Evolutionary conservation across 768 basidiomycete genomes (phyloP), one percentile per base, ranked within the genome.

Genomic region (Pulveroboletus sp.): DNA sequence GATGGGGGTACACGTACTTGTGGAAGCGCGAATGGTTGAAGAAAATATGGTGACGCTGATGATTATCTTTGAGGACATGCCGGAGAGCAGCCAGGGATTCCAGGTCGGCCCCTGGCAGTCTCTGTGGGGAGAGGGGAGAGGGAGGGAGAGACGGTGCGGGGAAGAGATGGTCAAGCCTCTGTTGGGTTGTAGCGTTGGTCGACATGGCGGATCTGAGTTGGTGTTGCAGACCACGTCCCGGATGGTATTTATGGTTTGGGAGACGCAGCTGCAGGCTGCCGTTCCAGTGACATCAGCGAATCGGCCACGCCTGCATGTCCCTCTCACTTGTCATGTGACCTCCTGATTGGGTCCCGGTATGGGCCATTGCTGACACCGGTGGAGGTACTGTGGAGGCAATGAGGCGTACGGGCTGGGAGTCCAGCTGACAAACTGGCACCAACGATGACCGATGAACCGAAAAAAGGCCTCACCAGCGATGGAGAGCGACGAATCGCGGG

Each of bases 21-120:
- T 82, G 81, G 49, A 77, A 76, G 0, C 68, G 54, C 28, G 39
- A 50, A 17, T 76, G 58, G 45, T 80, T 75, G 59, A 75, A 73
- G 61, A 76, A 83, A 10, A 75, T 69, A 46, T 83, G 79, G 59
- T 70, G 68, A 41, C 65, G 71, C 28, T 64, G 61, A 42, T 80
- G 74, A 47, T 79, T 78, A 5, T 80, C 77, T 50, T 73, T 75
- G 42, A 82, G 64, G 8, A 72, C 49, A 6, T 63, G 64, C 51
- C 30, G 55, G 35, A 45, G 69, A 18, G 59, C 51, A n/a, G 42
- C 40, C n/a, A 67, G 56, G 1, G 67, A 56, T 28, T 61, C 56
- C 1, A 39, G 7, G 9, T 46, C 60, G 17, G 62, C 47, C 6
- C 72, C 67, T 0, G 67, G 60, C 0, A 62, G 26, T 26, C 67